Base-by-base conservation (phyloP, 2,329 filamentous ascomycete species). In the Aspergillus versicolor region DNA sequence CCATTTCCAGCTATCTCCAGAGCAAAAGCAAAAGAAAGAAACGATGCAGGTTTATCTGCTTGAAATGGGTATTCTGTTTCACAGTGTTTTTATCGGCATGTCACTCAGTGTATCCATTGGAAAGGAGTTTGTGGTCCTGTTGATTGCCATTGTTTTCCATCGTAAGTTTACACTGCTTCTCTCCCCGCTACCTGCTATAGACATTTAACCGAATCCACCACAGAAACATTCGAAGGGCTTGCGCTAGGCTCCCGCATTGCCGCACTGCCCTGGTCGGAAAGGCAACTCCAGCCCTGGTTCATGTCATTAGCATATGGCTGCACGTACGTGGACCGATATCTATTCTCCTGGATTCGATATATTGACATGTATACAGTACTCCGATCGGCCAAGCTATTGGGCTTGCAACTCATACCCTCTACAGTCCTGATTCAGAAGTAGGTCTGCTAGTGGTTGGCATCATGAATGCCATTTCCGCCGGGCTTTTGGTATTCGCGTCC, bases 391-490 rank as follows among this genome's bases (percentile, higher is more conserved):
- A 92, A 70, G 89, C 88, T 1, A 90, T 92, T 57, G 90, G 90
- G 0, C 79, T 93, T 15, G 77, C 86, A 3, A 85, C 91, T 3
- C 88, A 92, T 68, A 84, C 83, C 11, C 78, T 91, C 61, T 93
- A 92, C 73, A 88, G 89, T 61, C 89, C 90, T 0, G 80, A 84
- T 67, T 89, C 87, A 60, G 84, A 90, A 71, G 82, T 85, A 0
- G 89, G 90, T 0, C 76, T 93, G 34, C 77, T 93, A 12, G 84
- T 92, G 69, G 89, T 92, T 2, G 90, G 90, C 12, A 83, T 89
- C 65, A 92, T 92, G 88, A 92, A 93, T 64, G 89, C 88, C 47
- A 87, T 93, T 37, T 91, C 88, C 0, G 85, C 87, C n/a, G 90
- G 90, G 0, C 77, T 93, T 40, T 73, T 93, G 37, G 79, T 92